These are phyloP conservation scores for Thalassiosira sp. DNA, from an alignment of 352 stramenopile species.

Conservation along the genomic window DNA sequence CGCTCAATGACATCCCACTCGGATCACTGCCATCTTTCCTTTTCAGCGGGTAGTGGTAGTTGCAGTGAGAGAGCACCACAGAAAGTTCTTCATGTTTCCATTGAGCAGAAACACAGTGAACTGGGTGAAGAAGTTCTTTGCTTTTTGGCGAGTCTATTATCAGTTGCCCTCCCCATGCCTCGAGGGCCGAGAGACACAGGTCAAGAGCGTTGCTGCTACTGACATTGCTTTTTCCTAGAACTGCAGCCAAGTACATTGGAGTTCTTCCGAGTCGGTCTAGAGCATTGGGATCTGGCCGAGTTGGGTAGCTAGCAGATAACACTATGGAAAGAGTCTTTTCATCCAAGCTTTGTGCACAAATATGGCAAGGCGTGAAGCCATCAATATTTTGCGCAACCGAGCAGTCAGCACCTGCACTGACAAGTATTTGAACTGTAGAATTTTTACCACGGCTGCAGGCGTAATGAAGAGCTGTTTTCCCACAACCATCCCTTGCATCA, in stretches of 20 bases:
- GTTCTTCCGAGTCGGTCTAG: slow-evolving; percentile 61
- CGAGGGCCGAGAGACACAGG: slow-evolving; percentile 61
- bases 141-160: slow-evolving; percentile 26
- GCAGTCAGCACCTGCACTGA: slow-evolving; percentile 62
- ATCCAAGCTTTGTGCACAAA: slow-evolving; percentile 66
- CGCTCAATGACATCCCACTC: slow-evolving; percentile 51
- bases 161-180: slow-evolving; percentile 64
- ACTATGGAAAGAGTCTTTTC: slow-evolving; percentile 60
- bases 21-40: slow-evolving; percentile 22
- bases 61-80: slow-evolving; percentile 49
- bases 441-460: slow-evolving; percentile 56
- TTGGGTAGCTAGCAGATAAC: slow-evolving; percentile 47
- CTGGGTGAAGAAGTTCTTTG: slow-evolving; percentile 42
- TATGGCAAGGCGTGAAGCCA: slow-evolving; percentile 58
- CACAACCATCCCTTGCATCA: slow-evolving; percentile 65
- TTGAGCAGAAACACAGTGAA: slow-evolving; percentile 40
- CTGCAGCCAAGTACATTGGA: slow-evolving; percentile 68
- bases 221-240: slow-evolving; percentile 46
- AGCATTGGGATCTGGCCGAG: slow-evolving; percentile 59
- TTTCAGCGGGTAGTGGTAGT: slow-evolving; percentile 55
- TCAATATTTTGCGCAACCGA: slow-evolving; percentile 27
- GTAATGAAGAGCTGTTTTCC: slow-evolving; percentile 72
- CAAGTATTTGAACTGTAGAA: slow-evolving; percentile 57
- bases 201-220: slow-evolving; percentile 47
- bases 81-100: slow-evolving; percentile 55